phyloP scores from a whole-genome alignment of 139 green algal genomes.

The Ettlia oleoabundans region DNA sequence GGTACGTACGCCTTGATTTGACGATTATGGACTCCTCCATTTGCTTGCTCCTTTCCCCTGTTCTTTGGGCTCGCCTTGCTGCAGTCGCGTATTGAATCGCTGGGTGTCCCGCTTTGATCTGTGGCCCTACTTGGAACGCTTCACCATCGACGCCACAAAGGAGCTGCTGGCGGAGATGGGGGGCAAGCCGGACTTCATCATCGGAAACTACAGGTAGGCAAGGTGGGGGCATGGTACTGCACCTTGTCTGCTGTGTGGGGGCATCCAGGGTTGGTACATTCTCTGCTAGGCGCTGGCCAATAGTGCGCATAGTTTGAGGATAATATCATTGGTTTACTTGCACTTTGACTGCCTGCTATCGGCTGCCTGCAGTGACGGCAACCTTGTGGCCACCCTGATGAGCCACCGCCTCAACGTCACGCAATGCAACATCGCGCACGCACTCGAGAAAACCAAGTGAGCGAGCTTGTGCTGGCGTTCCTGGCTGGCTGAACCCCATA shows the following conservation, averaged over 20 bases:
- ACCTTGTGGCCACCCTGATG: slow-evolving; percentile 83
- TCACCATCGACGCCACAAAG: slow-evolving; percentile 71
- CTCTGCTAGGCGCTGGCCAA: too few relatives aligned
- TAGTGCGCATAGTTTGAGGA: too few relatives aligned
- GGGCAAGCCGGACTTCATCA: slow-evolving; percentile 80
- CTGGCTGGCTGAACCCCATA: background rate
- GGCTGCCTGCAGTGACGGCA: slow-evolving; percentile 63
- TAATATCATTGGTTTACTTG: too few relatives aligned
- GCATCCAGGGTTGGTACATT: too few relatives aligned
- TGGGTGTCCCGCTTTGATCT: slow-evolving; percentile 83
- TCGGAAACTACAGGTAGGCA: slow-evolving; percentile 81
- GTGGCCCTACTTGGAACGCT: slow-evolving; percentile 88
- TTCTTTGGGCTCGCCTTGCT: background rate
- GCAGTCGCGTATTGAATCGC: slow-evolving; percentile 59
- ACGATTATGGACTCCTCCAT: too few relatives aligned
- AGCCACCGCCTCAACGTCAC: slow-evolving; percentile 62
- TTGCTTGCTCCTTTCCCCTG: too few relatives aligned
- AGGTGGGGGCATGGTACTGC: slow-evolving; percentile 20
- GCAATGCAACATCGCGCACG: slow-evolving; percentile 88
- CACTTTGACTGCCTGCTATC: background rate
- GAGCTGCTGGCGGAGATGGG: slow-evolving; percentile 70
- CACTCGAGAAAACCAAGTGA: slow-evolving; percentile 87
- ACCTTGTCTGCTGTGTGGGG: background rate
- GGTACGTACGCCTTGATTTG: background rate
- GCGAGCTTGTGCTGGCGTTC: background rate